Conservation (phyloP, 768 basidiomycete genomes). For the Leccinum uliginosum region DNA sequence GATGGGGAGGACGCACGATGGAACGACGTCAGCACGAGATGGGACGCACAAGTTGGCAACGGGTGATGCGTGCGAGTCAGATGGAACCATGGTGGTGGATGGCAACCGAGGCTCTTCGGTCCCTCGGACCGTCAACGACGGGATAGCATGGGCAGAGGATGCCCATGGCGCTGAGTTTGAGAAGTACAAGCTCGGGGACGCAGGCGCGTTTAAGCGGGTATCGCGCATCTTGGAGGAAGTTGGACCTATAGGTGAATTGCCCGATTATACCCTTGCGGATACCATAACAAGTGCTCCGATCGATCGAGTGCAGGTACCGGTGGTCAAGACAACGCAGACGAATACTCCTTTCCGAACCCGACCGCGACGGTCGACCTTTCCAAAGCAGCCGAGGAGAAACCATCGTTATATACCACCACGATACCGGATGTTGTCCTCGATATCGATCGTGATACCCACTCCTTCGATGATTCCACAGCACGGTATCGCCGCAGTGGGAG, state of each 20-base stretch:
- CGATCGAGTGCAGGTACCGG: not conserved
- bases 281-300: not conserved
- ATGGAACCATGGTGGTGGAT: constrained; percentile 6
- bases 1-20: constrained; percentile 35
- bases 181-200: constrained; percentile 18
- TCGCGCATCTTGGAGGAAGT: constrained; percentile 33
- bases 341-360: not conserved
- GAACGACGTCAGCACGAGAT: constrained; percentile 51
- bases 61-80: constrained; percentile 22
- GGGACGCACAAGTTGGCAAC: constrained; percentile 43
- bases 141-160: constrained; percentile 51
- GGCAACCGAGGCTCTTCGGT: not conserved
- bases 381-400: constrained; percentile 3
- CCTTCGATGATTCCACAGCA: not conserved
- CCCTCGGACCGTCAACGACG: constrained; percentile 28
- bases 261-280: constrained; percentile 24
- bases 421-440: constrained; percentile 3
- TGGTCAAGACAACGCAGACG: not conserved
- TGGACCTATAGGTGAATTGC: constrained; percentile 42
- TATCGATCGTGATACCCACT: constrained; percentile 11
- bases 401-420: not conserved
- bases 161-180: constrained; percentile 34
- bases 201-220: constrained; percentile 12
- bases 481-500: constrained; percentile 17
- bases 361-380: not conserved